Percentiles rank a stretch among this genome's conserved stretches.
phyloP scores from a whole-genome alignment of 2,329 filamentous ascomycete genomes.

The Fusarium circinatum region DNA sequence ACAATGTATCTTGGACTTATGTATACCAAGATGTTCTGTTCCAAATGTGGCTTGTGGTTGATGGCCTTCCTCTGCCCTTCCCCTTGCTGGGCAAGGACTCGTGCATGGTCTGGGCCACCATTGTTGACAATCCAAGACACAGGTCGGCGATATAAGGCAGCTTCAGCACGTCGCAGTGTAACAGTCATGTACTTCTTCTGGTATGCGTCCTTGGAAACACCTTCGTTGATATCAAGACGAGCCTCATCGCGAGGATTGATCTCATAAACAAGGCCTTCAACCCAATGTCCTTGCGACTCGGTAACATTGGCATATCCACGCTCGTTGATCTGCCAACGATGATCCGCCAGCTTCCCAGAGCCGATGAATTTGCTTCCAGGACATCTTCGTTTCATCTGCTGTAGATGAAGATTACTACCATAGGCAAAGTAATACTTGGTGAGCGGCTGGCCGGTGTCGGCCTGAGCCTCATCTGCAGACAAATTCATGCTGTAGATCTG shows the following conservation, averaged over 20 bases:
- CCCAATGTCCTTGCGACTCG: constrained; percentile 47
- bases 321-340: constrained; percentile 60
- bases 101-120: constrained; percentile 47
- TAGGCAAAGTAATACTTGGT: constrained; percentile 58
- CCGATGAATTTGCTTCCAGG: constrained; percentile 55
- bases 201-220: constrained; percentile 53
- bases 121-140: constrained; percentile 52
- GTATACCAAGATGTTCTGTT: constrained; percentile 53
- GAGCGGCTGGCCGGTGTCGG: constrained; percentile 36
- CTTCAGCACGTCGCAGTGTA: constrained; percentile 47
- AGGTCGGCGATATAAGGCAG: constrained; percentile 50
- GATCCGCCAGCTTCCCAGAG: constrained; percentile 50
- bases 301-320: constrained; percentile 58
- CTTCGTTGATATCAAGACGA: constrained; percentile 54
- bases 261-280: constrained; percentile 56
- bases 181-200: constrained; percentile 50
- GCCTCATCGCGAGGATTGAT: constrained; percentile 52
- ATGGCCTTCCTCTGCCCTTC: constrained; percentile 25
- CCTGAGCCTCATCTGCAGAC: constrained; percentile 25
- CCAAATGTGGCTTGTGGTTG: constrained; percentile 40
- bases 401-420: constrained; percentile 57
- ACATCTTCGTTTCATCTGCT: constrained; percentile 58
- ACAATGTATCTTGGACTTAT: constrained; percentile 48
- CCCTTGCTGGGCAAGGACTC: constrained; percentile 33
- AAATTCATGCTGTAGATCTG: constrained; percentile 39